Evolutionary conservation across 306 rosid species (phyloP), one percentile per base, ranked within the genome.

Genomic region (Sophora flavescens): DNA sequence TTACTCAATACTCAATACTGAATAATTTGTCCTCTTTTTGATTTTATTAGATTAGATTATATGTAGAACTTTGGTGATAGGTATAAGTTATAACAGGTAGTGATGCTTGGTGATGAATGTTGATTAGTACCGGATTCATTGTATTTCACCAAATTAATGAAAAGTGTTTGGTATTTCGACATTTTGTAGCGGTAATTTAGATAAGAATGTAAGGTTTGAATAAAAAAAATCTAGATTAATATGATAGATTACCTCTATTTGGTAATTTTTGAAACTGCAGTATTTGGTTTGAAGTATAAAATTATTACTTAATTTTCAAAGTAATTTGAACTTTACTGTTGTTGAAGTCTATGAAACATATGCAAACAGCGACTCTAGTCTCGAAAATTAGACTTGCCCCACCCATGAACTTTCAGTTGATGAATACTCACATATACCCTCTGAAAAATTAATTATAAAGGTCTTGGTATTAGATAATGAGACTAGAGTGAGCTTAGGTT

Each of bases 401-500:
- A 5, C 44, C 32, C 17, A 6, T 17, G 18, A 33, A 53, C 16
- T 16, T 6, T 13, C 17, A 18, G 56, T 22, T 11, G 71, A 68
- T 5, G 11, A 48, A 32, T 68, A 32, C 32, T 30, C 22, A 22
- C 1, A 22, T 22, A 22, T 22, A 1, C 22, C 22, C 22, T 22
- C 22, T 22, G 22, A 22, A 22, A 22, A 22, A 22, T 22, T 1
- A 22, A 22, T 22, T 22, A 22, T 22, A 22, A 22, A 0, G 22
- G 1, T 22, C 22, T 22, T 22, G 0, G 35, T 12, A 5, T 42
- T 42, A 6, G 41, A 63, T 38, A 63, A 17, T 30, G n/a, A n/a
- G 32, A 16, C 63, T 33, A 69, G 62, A 51, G 47, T 61, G 75
- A 16, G 75, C 38, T 70, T 70, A 53, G 64, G 53, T 38, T 70